Percentiles rank a stretch among this genome's conserved stretches.
Evolutionary conservation across 305 asterid species (phyloP).

Genomic region (Fraxinus velutina): DNA sequence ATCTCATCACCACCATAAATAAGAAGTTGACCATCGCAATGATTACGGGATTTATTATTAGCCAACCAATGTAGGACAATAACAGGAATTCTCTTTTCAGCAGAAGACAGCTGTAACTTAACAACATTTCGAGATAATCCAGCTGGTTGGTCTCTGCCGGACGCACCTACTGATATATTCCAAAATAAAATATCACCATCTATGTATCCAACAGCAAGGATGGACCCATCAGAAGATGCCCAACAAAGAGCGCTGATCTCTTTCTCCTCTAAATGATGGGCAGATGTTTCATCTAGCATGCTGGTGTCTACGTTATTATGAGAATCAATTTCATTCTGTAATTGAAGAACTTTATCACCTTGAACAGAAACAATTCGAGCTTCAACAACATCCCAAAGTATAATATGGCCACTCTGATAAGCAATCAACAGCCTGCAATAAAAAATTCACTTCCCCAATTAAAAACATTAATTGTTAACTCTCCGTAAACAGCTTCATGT

Average conservation of each 20-base stretch:
- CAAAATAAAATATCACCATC: constrained; percentile 92
- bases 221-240: constrained; percentile 77
- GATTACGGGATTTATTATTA: constrained; percentile 49
- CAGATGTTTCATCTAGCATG: constrained; percentile 38
- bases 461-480: constrained; percentile 20
- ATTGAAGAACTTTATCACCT: constrained; percentile 72
- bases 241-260: constrained; percentile 91
- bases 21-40: constrained; percentile 63
- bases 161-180: constrained; percentile 51
- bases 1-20: constrained; percentile 91
- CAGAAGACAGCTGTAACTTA: constrained; percentile 72
- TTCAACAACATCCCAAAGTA: constrained; percentile 81
- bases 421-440: constrained; percentile 70
- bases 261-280: constrained; percentile 59
- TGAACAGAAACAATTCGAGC: constrained; percentile 50
- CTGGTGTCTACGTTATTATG: constrained; percentile 35
- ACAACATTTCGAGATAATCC: constrained; percentile 57
- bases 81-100: constrained; percentile 82
- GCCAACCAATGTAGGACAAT: constrained; percentile 78
- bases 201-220: constrained; percentile 81
- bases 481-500: constrained; percentile 8
- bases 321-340: constrained; percentile 47
- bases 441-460: constrained; percentile 14
- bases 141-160: constrained; percentile 42
- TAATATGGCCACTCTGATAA: constrained; percentile 70